phyloP scores from a whole-genome alignment of 495 filamentous ascomycete species.

The Penicillium dipodomyicola region DNA sequence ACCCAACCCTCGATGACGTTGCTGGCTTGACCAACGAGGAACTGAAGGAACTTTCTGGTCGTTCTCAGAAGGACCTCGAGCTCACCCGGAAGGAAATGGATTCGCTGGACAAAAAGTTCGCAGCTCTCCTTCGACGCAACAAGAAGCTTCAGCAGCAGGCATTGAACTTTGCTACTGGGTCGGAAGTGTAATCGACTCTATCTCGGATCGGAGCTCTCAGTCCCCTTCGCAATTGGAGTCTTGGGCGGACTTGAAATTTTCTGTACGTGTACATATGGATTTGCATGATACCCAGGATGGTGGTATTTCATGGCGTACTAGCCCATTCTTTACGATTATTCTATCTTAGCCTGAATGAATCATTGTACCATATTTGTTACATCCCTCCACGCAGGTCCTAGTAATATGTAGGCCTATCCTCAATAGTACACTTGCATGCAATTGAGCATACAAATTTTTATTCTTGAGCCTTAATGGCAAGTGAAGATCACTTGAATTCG shows the following conservation, averaged over 20 bases:
- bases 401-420: background rate
- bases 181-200: slow-evolving; percentile 2
- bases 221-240: background rate
- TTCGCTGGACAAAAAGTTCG: slow-evolving; percentile 45
- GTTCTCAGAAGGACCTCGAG: slow-evolving; percentile 45
- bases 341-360: slow-evolving; percentile 2
- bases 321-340: slow-evolving; percentile 2
- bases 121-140: slow-evolving; percentile 49
- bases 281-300: slow-evolving; percentile 6
- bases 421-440: background rate
- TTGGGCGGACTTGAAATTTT: background rate
- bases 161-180: slow-evolving; percentile 16
- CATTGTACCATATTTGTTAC: background rate
- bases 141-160: slow-evolving; percentile 48
- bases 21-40: slow-evolving; percentile 45
- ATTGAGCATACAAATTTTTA: background rate
- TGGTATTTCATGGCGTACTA: background rate
- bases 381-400: background rate
- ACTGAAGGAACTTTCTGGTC: slow-evolving; percentile 35
- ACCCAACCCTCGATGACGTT: slow-evolving; percentile 41
- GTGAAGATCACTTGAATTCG: background rate
- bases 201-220: background rate
- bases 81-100: slow-evolving; percentile 45
- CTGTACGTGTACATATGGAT: slow-evolving; percentile 1
- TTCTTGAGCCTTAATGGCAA: background rate